Conservation (phyloP, 164 flowering plant genomes). For the Echeveria elegans region DNA sequence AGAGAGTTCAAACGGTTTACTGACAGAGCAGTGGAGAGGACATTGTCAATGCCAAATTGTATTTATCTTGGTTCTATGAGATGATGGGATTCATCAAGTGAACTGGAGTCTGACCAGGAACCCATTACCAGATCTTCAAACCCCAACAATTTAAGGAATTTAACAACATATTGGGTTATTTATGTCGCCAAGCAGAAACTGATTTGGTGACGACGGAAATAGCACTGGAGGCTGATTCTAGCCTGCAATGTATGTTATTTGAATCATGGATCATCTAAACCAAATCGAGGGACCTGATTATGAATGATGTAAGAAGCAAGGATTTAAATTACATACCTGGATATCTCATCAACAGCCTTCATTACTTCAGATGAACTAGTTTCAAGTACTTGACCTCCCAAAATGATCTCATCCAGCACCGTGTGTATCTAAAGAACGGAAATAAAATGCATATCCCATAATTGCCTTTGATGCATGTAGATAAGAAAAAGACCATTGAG, state of each 20-base stretch:
- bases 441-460: not conserved
- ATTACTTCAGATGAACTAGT: conserved; percentile 81
- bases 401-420: conserved; percentile 75
- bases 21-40: not conserved
- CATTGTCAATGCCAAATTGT: not conserved
- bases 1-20: too few relatives aligned
- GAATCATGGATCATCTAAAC: not conserved
- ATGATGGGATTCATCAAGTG: not conserved
- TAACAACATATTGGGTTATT: conserved; percentile 17
- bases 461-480: not conserved
- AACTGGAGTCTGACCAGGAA: not conserved
- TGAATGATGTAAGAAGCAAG: conserved; percentile 11
- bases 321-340: conserved; percentile 41
- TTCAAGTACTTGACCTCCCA: conserved; percentile 95
- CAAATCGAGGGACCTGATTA: not conserved
- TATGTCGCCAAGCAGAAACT: conserved; percentile 51
- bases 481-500: too few relatives aligned
- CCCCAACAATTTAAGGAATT: not conserved
- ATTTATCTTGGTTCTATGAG: not conserved
- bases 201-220: conserved; percentile 51
- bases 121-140: not conserved
- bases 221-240: conserved; percentile 54
- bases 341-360: conserved; percentile 81
- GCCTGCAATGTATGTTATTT: conserved; percentile 28
- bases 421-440: conserved; percentile 59